Conservation (phyloP, 768 basidiomycete species). For the Leucocoprinus birnbaumii region DNA sequence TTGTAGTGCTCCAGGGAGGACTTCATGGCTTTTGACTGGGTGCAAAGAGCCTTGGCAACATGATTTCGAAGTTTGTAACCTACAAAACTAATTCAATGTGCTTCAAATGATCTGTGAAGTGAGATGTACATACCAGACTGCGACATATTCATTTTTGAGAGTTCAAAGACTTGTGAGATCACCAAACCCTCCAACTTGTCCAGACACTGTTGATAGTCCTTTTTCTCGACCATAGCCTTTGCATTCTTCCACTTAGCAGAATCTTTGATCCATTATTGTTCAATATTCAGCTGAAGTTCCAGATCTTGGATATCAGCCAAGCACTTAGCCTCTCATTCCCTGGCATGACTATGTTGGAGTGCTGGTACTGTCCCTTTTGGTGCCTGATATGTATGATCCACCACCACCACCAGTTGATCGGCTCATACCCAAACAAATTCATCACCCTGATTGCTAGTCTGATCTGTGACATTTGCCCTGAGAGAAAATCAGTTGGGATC, state of each 20-base stretch:
- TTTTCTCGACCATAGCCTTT: neutral
- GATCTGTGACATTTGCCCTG: too few relatives aligned
- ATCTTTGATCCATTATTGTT: slow-evolving; percentile 12
- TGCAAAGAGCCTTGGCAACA: slow-evolving; percentile 21
- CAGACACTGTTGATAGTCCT: slow-evolving; percentile 15
- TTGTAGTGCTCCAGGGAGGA: slow-evolving; percentile 16
- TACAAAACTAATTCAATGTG: neutral
- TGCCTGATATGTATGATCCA: neutral
- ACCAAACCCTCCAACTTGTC: slow-evolving; percentile 20
- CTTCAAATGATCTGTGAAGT: neutral
- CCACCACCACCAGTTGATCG: too few relatives aligned
- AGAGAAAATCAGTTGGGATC: too few relatives aligned
- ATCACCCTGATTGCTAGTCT: too few relatives aligned
- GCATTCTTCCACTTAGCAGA: slow-evolving; percentile 11
- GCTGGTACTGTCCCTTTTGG: neutral
- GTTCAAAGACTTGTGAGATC: slow-evolving; percentile 21
- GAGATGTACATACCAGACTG: slow-evolving; percentile 19
- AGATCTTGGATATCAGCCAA: slow-evolving; percentile 4
- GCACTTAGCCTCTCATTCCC: neutral
- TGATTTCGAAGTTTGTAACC: slow-evolving; percentile 28
- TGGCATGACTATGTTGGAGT: neutral
- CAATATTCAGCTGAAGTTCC: slow-evolving; percentile 15
- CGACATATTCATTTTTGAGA: slow-evolving; percentile 23
- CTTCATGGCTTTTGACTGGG: slow-evolving; percentile 19
- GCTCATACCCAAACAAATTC: too few relatives aligned